A percentile compares a stretch with the other conserved stretches of the same genome.
phyloP scores from a whole-genome alignment of 768 basidiomycete species.

The Cystobasidiopsis lactophilus region DNA sequence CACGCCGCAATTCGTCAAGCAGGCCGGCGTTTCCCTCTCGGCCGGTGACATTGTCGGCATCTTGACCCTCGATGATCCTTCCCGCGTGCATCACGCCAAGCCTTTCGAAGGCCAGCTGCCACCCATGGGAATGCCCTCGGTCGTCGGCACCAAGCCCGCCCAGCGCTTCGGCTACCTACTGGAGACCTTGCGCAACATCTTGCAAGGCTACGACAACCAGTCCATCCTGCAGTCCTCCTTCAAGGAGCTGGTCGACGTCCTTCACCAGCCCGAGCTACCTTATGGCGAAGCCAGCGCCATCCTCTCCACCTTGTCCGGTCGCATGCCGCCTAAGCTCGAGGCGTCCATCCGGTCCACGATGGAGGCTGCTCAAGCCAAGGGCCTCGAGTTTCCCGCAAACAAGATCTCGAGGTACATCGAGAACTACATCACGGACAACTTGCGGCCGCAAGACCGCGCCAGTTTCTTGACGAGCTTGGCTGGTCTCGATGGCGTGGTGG shows the following conservation, averaged over 20 bases:
- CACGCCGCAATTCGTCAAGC: constrained; percentile 83
- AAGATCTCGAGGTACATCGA: constrained; percentile 72
- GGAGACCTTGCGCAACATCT: constrained; percentile 62
- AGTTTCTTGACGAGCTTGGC: constrained; percentile 54
- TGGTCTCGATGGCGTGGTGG: constrained; percentile 45
- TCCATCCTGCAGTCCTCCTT: constrained; percentile 66
- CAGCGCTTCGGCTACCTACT: constrained; percentile 58
- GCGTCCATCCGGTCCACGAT: constrained; percentile 58
- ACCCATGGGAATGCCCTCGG: constrained; percentile 58
- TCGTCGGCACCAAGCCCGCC: constrained; percentile 71
- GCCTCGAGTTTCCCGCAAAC: constrained; percentile 62
- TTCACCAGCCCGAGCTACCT: constrained; percentile 68
- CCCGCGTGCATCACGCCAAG: constrained; percentile 91
- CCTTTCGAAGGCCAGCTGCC: constrained; percentile 91
- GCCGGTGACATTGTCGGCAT: constrained; percentile 96
- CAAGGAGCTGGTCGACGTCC: constrained; percentile 60
- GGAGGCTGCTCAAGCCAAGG: constrained; percentile 49
- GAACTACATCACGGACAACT: constrained; percentile 54
- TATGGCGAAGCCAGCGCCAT: constrained; percentile 66
- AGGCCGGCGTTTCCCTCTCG: constrained; percentile 87
- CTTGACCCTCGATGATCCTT: constrained; percentile 81
- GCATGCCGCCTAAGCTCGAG: constrained; percentile 79
- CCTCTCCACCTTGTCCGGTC: constrained; percentile 69
- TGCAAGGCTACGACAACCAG: constrained; percentile 93
- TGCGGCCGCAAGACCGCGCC: constrained; percentile 55